Percentiles rank a stretch among this genome's conserved stretches.
These are phyloP conservation scores for Mortierella antarctica DNA, from an alignment of 192 early-diverging fungal species.

Conservation along the genomic window DNA sequence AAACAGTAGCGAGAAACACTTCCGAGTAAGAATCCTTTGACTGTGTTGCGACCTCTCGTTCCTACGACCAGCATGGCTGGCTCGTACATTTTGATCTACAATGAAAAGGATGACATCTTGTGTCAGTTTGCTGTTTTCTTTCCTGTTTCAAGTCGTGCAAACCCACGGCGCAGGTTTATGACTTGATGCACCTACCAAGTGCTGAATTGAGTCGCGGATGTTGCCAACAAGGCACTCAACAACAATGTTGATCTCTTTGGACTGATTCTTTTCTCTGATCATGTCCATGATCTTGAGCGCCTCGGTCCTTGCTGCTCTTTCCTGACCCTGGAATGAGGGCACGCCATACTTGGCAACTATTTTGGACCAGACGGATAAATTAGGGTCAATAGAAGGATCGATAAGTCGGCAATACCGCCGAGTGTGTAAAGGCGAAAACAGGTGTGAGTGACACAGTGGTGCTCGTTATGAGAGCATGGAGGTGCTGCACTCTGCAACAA, in stretches of 20 bases:
- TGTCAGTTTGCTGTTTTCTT: background rate
- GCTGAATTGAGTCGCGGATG: conserved; percentile 65
- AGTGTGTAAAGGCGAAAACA: too few relatives aligned
- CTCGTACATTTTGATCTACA: conserved; percentile 68
- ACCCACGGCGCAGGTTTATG: background rate
- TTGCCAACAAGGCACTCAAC: conserved; percentile 65
- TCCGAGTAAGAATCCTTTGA: conserved; percentile 76
- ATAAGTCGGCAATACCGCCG: too few relatives aligned
- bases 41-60: conserved; percentile 70
- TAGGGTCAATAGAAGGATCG: too few relatives aligned
- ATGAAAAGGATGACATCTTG: background rate
- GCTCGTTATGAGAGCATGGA: too few relatives aligned
- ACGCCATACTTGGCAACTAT: conserved; percentile 51
- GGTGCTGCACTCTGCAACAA: too few relatives aligned
- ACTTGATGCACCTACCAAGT: conserved; percentile 56
- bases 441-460: too few relatives aligned
- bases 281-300: conserved; percentile 31
- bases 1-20: conserved; percentile 75
- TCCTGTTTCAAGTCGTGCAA: background rate
- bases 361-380: too few relatives aligned
- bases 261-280: conserved; percentile 37
- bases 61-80: conserved; percentile 78
- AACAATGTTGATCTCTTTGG: conserved; percentile 60
- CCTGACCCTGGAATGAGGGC: conserved; percentile 42
- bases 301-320: conserved; percentile 21